These are phyloP conservation scores for Didymella lethalis DNA, from an alignment of 2,329 filamentous ascomycete species.

Conservation along the genomic window DNA sequence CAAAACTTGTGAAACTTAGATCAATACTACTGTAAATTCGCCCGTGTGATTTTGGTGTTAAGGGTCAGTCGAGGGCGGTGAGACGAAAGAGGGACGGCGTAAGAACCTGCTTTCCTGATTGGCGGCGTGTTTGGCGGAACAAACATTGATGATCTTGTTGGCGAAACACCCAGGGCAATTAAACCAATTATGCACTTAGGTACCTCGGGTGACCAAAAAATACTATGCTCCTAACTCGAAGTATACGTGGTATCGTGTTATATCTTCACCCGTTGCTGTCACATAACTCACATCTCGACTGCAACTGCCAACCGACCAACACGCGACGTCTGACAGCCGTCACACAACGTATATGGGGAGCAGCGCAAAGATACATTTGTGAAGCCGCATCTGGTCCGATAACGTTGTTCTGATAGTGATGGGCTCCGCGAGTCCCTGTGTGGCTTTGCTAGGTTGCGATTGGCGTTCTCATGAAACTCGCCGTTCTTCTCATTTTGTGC, in stretches of 20 bases:
- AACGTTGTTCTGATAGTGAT: not conserved
- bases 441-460: conserved; percentile 8
- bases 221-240: not conserved
- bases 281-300: not conserved
- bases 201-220: too few relatives aligned
- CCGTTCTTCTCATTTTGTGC: conserved; percentile 2
- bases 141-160: not conserved
- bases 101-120: not conserved
- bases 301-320: not conserved
- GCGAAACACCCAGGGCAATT: conserved; percentile 1
- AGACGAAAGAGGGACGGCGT: not conserved
- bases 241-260: not conserved
- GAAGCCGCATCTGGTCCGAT: not conserved
- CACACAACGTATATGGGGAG: not conserved
- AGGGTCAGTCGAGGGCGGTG: not conserved
- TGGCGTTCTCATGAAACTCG: conserved; percentile 12
- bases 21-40: not conserved
- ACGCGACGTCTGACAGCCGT: not conserved
- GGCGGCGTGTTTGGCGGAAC: not conserved
- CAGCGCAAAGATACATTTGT: not conserved
- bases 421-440: not conserved
- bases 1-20: not conserved
- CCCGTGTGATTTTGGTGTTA: not conserved
- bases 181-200: too few relatives aligned
- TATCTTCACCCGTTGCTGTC: not conserved